phyloP scores from a whole-genome alignment of 371 early-diverging fungal species.

The Dichotomocladium elegans region DNA sequence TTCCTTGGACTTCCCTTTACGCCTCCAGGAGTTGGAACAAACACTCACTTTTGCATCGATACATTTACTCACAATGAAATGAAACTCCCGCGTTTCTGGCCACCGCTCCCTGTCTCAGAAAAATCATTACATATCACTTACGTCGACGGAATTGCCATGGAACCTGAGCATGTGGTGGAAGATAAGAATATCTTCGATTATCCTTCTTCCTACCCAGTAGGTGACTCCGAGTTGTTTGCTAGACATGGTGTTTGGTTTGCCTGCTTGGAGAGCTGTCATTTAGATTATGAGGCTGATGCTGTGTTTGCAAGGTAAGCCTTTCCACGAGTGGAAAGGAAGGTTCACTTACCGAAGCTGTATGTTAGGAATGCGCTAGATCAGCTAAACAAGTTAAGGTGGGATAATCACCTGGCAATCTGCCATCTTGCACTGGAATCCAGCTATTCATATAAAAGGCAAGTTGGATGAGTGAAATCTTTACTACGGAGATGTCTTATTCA shows the following conservation, averaged over 20 bases:
- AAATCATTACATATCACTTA: slow-evolving; percentile 24
- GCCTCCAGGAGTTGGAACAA: slow-evolving; percentile 47
- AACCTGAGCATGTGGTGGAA: slow-evolving; percentile 23
- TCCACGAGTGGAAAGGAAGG: not conserved
- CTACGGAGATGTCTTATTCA: not conserved
- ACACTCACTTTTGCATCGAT: slow-evolving; percentile 48
- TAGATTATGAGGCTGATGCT: slow-evolving; percentile 21
- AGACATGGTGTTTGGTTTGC: slow-evolving; percentile 35
- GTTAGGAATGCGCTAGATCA: slow-evolving; percentile 49
- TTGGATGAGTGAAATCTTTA: not conserved
- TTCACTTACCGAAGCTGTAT: not conserved
- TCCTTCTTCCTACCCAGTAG: slow-evolving; percentile 52
- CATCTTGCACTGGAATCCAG: slow-evolving; percentile 49
- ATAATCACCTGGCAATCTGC: slow-evolving; percentile 34
- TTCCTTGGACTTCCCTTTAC: slow-evolving; percentile 54
- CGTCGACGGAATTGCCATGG: slow-evolving; percentile 40
- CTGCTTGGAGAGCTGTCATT: slow-evolving; percentile 6
- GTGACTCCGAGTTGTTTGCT: slow-evolving; percentile 38
- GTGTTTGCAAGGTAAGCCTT: slow-evolving; percentile 42
- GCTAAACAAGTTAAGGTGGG: slow-evolving; percentile 17
- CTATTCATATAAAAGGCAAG: slow-evolving; percentile 31
- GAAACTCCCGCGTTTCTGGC: slow-evolving; percentile 31
- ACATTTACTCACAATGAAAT: slow-evolving; percentile 53
- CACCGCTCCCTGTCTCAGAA: slow-evolving; percentile 3
- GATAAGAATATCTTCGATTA: slow-evolving; percentile 27